Base-by-base conservation (phyloP, 208 protist species). In the Trypanosoma lewisi region DNA sequence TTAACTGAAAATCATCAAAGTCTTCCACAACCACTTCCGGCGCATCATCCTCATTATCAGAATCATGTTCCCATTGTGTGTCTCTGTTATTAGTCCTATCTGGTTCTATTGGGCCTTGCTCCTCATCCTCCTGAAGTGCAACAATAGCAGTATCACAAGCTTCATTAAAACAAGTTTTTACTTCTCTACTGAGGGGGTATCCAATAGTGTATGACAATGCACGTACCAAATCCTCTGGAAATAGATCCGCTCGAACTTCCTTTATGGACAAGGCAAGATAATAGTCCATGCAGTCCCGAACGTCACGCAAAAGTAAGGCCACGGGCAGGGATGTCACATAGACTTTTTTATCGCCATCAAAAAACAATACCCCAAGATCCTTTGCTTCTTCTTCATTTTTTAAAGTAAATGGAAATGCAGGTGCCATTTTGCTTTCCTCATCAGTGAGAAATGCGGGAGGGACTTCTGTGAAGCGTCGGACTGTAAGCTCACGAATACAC, bases 291-390 rank as follows among this genome's bases (percentile, higher is more conserved):
- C 83, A 91, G 28, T 91, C 75, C 6, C 86, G 77, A 25, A 81
- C 73, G 39, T 81, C 78, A 58, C 83, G 70, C 33, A 95, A 42
- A 12, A 77, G 67, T 14, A 49, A 45, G 28, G 83, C 89, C 16
- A 87, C 63, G 39, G 54, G 51, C 7, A 82, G 66, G 16, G 78
- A 65, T 30, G 85, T 77, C 4, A 93, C 54, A 58, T 83, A 95
- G 41, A 91, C 36, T 63, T 93, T 95, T 62, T 90, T 93, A 62
- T 82, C 85, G 0, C 85, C 83, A 62, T 95, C 89, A 63, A 91
- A 91, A 41, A 91, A 79, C 50, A 95, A 70, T 4, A 72, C 89
- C 0, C 74, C 63, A 55, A 83, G 80, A 19, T 78, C 61, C 42
- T 78, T 78, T 37, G 63, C 78, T 53, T 83, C 42, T 21, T 82